phyloP scores from a whole-genome alignment of 805 yeast genomes.

The Hanseniaspora guilliermondii region DNA sequence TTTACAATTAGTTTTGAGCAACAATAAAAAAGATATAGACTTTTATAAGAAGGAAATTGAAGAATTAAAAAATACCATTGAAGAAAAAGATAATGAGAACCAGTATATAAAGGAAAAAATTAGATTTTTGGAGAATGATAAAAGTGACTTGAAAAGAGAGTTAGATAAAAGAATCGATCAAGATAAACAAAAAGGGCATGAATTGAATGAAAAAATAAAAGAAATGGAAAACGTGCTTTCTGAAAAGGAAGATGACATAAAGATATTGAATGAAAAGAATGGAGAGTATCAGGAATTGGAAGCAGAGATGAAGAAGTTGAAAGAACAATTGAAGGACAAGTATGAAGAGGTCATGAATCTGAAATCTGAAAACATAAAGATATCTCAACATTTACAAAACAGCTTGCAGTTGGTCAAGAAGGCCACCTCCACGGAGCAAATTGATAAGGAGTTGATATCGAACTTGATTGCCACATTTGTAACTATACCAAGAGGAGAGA shows the following conservation, averaged over 20 bases:
- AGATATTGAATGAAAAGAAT: slow-evolving; percentile 5
- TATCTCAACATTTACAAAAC: slow-evolving; percentile 91
- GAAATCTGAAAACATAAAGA: slow-evolving; percentile 79
- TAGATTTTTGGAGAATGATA: slow-evolving; percentile 13
- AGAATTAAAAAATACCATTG: slow-evolving; percentile 26
- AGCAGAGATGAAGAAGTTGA: slow-evolving; percentile 19
- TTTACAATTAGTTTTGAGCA: slow-evolving; percentile 29
- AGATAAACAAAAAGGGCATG: slow-evolving; percentile 19
- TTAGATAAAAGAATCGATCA: slow-evolving; percentile 26
- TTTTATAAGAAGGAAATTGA: slow-evolving; percentile 29
- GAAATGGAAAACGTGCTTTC: slow-evolving; percentile 21
- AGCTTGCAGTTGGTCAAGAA: slow-evolving; percentile 74
- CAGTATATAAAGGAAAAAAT: slow-evolving; percentile 2
- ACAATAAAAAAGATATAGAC: slow-evolving; percentile 25
- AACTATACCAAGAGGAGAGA: slow-evolving; percentile 79
- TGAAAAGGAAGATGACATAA: slow-evolving; percentile 16
- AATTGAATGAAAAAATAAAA: slow-evolving; percentile 20
- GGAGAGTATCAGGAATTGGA: slow-evolving; percentile 22
- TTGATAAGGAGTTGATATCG: slow-evolving; percentile 80
- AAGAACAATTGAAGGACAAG: slow-evolving; percentile 23
- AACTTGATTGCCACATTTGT: slow-evolving; percentile 77
- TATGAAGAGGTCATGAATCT: slow-evolving; percentile 48
- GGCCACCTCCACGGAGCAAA: slow-evolving; percentile 59
- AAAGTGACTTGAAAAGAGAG: slow-evolving; percentile 30
- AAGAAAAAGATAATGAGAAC: slow-evolving; percentile 14